These are phyloP conservation scores for Diutina scorzettiae DNA, from an alignment of 1,139 yeast genomes.

Conservation along the genomic window DNA sequence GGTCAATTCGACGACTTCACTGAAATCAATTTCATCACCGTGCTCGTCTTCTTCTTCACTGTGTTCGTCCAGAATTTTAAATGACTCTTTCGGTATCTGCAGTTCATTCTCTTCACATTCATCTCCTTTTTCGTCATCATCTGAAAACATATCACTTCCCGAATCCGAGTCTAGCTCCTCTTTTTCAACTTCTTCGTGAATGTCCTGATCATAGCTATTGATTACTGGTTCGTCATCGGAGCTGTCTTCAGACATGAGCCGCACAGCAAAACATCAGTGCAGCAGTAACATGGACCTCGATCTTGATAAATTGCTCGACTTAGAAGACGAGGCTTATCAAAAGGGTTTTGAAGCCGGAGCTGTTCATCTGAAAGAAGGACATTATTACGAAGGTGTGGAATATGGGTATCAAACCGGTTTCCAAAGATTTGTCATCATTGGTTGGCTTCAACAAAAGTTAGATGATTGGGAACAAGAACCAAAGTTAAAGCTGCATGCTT, in stretches of 20 bases:
- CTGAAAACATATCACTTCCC: slow-evolving; percentile 7
- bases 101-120: slow-evolving; percentile 1
- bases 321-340: slow-evolving; percentile 46
- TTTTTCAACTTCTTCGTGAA: slow-evolving; percentile 12
- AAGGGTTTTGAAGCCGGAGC: slow-evolving; percentile 54
- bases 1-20: neutral
- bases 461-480: slow-evolving; percentile 7
- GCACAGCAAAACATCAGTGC: neutral
- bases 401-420: slow-evolving; percentile 74
- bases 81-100: neutral
- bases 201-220: slow-evolving; percentile 17
- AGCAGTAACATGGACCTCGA: slow-evolving; percentile 14
- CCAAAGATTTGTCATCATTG: slow-evolving; percentile 53
- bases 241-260: slow-evolving; percentile 3
- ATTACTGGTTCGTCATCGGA: slow-evolving; percentile 8
- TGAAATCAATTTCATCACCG: slow-evolving; percentile 6
- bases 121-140: slow-evolving; percentile 11
- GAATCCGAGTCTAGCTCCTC: slow-evolving; percentile 23
- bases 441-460: slow-evolving; percentile 48
- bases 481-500: neutral
- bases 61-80: neutral
- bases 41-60: slow-evolving; percentile 11
- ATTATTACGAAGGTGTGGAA: slow-evolving; percentile 56
- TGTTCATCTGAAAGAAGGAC: slow-evolving; percentile 26
- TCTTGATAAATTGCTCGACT: slow-evolving; percentile 34